Base-by-base conservation (phyloP, 2,329 filamentous ascomycete genomes). In the Colletotrichum orbiculare region DNA sequence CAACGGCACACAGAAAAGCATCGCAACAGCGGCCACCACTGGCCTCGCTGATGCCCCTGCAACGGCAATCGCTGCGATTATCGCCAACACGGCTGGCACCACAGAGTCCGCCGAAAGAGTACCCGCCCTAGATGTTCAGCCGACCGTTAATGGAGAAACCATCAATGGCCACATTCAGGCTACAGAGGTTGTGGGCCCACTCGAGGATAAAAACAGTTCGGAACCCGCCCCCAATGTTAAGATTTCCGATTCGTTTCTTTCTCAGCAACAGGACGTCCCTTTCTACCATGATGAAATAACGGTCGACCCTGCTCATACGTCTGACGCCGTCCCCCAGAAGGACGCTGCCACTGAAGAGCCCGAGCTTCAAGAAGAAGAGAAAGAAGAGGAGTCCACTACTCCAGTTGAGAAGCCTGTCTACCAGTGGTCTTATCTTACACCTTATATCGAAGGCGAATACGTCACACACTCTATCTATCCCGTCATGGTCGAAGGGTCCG, bases 361-460 rank as follows among this genome's bases (percentile, higher is more conserved):
- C 25, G 35, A 49, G 43, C 15, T 15, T 33, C 42, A 62, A 37
- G 42, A 49, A 12, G 59, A 42, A 12, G 41, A 15, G 9, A 13
- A 35, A 12, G 43, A 37, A 11, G 60, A 64, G 33, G 33, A 46
- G 15, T 37, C 52, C 39, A 17, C 46, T 39, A 38, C 35, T 17
- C 12, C 52, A 43, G 41, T 17, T 12, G 45, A 34, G 49, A 68
- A 56, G 42, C 37, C 38, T 17, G 45, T n/a, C 4, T 62, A 77
- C 2, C 73, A 75, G 25, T 81, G 78, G 76, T 71, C 77, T 17
- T 69, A 79, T 45, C 71, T 82, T 8, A 81, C 77, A 2, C 77
- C 80, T 4, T 82, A 80, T 54, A 62, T 82, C 8, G 73, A 76
- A 37, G 77, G 74, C 13, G 78, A 81, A 61, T 78, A 72, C 57